Evolutionary conservation across 1,139 yeast genomes (phyloP).

Genomic region (Saccharomyces pastorianus): DNA sequence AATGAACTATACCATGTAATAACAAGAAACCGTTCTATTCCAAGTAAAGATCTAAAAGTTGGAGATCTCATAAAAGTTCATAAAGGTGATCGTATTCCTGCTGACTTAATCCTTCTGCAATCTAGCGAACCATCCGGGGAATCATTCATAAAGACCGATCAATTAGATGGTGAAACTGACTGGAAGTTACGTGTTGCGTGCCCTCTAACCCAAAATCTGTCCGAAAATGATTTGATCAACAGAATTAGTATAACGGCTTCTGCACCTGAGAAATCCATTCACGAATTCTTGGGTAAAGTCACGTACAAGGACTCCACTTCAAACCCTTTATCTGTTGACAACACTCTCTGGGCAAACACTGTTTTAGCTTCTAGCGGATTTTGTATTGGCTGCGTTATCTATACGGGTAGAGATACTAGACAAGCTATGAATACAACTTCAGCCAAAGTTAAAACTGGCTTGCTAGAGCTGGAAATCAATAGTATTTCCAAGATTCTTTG

Average conservation of each 20-base stretch:
- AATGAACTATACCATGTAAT: conserved; percentile 72
- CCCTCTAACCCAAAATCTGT: conserved; percentile 56
- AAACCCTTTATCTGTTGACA: conserved; percentile 69
- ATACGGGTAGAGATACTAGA: conserved; percentile 89
- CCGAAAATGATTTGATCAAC: conserved; percentile 39
- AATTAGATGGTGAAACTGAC: conserved; percentile 97
- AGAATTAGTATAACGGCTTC: conserved; percentile 56
- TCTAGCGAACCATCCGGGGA: conserved; percentile 82
- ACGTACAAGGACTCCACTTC: conserved; percentile 46
- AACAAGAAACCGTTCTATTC: conserved; percentile 41
- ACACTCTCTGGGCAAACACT: conserved; percentile 96
- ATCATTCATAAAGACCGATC: conserved; percentile 91
- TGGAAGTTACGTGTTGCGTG: conserved; percentile 88
- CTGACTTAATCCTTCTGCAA: conserved; percentile 79
- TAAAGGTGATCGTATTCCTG: conserved; percentile 84
- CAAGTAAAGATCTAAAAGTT: conserved; percentile 64
- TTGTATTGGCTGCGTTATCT: conserved; percentile 77
- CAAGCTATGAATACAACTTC: conserved; percentile 89
- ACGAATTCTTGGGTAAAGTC: conserved; percentile 67
- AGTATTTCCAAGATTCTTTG: conserved; percentile 81
- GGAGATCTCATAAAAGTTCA: conserved; percentile 81
- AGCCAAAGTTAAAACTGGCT: conserved; percentile 84
- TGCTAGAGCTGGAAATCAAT: conserved; percentile 86
- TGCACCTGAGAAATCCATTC: conserved; percentile 78
- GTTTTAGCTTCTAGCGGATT: conserved; percentile 83